These are phyloP conservation scores for Orobanche coerulescens DNA, from an alignment of 257 asterid genomes.

Conservation along the genomic window DNA sequence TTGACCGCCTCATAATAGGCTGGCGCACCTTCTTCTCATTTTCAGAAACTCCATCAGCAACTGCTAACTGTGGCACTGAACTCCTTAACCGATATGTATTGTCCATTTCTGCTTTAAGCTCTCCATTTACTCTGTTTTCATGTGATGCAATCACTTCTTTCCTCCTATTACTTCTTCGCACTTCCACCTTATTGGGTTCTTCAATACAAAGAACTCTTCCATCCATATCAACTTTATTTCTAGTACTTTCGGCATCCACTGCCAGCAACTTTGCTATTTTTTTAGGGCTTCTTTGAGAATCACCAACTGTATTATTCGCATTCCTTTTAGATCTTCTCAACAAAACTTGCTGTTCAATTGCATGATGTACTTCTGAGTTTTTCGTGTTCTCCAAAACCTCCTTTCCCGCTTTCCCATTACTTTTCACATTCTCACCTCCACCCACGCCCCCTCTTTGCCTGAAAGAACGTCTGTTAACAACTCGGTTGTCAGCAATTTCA, in stretches of 20 bases:
- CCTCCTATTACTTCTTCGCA: conserved; percentile 30
- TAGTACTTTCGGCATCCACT: conserved; percentile 15
- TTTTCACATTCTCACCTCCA: conserved; percentile 21
- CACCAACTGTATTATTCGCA: conserved; percentile 15
- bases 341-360: conserved; percentile 18
- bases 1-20: conserved; percentile 24
- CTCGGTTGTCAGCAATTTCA: conserved; percentile 22
- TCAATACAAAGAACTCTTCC: conserved; percentile 9
- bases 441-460: conserved; percentile 24
- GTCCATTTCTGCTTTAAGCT: conserved; percentile 16
- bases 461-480: conserved; percentile 20
- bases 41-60: conserved; percentile 16
- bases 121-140: conserved; percentile 8
- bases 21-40: conserved; percentile 16
- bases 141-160: conserved; percentile 14
- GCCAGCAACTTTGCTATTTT: conserved; percentile 14
- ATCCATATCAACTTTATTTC: conserved; percentile 6
- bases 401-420: conserved; percentile 15
- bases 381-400: conserved; percentile 17
- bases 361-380: conserved; percentile 17
- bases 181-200: conserved; percentile 22
- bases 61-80: conserved; percentile 17
- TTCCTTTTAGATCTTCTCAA: conserved; percentile 39
- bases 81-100: conserved; percentile 8
- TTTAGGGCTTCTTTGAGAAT: conserved; percentile 17